These are phyloP conservation scores for Neoboletus brunneissimus DNA, from an alignment of 768 basidiomycete species.

Conservation along the genomic window DNA sequence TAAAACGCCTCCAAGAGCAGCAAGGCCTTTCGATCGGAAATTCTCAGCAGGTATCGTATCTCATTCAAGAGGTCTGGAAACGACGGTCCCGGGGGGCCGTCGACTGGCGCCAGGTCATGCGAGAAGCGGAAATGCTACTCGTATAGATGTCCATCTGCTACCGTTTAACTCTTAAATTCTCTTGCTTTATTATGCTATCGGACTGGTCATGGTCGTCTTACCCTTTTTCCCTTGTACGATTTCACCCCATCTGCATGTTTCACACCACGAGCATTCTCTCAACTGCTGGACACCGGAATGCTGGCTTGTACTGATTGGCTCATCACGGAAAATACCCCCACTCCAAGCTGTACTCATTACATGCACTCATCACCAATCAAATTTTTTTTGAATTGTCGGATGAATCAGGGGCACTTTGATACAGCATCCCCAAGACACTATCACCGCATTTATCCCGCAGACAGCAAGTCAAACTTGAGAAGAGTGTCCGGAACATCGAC, in stretches of 20 bases:
- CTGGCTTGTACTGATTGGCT: conserved; percentile 13
- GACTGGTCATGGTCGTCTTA: neutral
- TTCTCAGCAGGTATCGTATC: conserved; percentile 46
- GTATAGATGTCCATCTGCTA: conserved; percentile 39
- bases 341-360: conserved; percentile 18
- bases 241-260: conserved; percentile 8
- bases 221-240: conserved; percentile 11
- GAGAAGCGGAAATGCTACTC: conserved; percentile 51
- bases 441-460: conserved; percentile 1
- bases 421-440: conserved; percentile 3
- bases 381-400: neutral
- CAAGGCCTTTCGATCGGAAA: conserved; percentile 61
- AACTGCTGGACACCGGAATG: conserved; percentile 23
- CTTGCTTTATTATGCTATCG: conserved; percentile 4
- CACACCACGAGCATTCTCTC: conserved; percentile 6
- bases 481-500: neutral
- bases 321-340: conserved; percentile 23
- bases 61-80: conserved; percentile 63
- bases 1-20: conserved; percentile 48
- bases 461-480: conserved; percentile 1
- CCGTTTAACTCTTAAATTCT: neutral
- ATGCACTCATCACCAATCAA: conserved; percentile 4
- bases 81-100: conserved; percentile 42
- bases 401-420: neutral
- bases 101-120: conserved; percentile 61